These are phyloP conservation scores for Fusarium protoensiforme DNA, from an alignment of 2,329 filamentous ascomycete species.

Conservation along the genomic window DNA sequence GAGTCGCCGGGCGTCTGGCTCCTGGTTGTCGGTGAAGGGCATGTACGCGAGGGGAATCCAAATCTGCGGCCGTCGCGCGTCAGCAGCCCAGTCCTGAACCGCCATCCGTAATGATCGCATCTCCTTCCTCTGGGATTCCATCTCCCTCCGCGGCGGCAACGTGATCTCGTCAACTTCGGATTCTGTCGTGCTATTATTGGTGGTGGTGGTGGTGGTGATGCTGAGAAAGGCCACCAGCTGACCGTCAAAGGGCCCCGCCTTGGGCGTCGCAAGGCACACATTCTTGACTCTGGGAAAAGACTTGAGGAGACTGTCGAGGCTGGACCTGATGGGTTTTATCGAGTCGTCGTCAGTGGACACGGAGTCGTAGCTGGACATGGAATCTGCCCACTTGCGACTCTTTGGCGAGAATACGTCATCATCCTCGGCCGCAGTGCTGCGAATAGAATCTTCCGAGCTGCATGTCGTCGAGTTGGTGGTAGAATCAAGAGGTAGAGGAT, in stretches of 20 bases:
- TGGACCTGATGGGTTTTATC: constrained; percentile 9
- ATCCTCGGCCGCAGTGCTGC: background rate
- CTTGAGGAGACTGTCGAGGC: constrained; percentile 53
- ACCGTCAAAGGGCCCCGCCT: constrained; percentile 62
- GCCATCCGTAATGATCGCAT: constrained; percentile 55
- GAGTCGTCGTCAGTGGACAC: constrained; percentile 8
- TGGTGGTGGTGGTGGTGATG: constrained; percentile 40
- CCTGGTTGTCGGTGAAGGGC: constrained; percentile 54
- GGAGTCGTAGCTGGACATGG: constrained; percentile 28
- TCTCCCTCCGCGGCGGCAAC: constrained; percentile 47
- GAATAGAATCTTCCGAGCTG: constrained; percentile 18
- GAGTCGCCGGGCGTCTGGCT: constrained; percentile 56
- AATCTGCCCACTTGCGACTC: background rate
- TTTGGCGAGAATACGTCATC: constrained; percentile 17
- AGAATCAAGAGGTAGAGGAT: background rate
- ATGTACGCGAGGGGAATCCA: constrained; percentile 62
- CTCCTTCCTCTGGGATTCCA: constrained; percentile 54
- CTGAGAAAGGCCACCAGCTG: constrained; percentile 61
- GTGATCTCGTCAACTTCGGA: constrained; percentile 40
- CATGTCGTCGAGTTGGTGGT: background rate
- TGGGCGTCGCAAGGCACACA: constrained; percentile 58
- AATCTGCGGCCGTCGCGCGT: constrained; percentile 54
- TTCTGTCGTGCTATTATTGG: background rate
- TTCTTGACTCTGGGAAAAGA: constrained; percentile 54
- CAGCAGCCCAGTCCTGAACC: constrained; percentile 49